Base-by-base conservation (phyloP, 2,329 filamentous ascomycete species). In the Elsinoe necatrix region DNA sequence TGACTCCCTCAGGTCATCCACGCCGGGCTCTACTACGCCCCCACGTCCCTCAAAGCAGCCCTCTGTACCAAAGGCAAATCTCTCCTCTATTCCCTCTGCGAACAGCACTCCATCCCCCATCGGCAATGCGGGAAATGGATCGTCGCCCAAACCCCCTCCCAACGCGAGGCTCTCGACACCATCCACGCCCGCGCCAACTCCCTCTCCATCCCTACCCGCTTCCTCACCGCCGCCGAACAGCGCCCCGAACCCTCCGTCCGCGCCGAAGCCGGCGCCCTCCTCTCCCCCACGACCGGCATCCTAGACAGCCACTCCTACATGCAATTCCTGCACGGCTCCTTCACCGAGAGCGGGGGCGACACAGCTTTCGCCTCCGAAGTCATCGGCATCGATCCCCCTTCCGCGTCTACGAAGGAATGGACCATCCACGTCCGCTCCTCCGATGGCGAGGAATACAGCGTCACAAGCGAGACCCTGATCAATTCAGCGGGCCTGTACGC, bases 111-210 rank as follows among this genome's bases (percentile, higher is more conserved):
- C 57, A 86, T 98, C 52, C 82, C 82, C 0, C 80, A 93, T 72
- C 78, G 78, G 55, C 85, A 85, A 67, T 87, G 83, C 21, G 90
- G 90, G 59, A 97, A 96, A 75, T 96, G 92, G 91, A 87, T 97
- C 65, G 87, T 97, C 1, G 92, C 92, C 0, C 93, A 97, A 74
- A 86, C 83, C 54, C 77, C 77, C 1, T 73, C 73, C 47, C 88
- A 97, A 74, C 79, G 81, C 67, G 77, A 74, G n/a, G 82, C 81
- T 1, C 43, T 80, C 80, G 71, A 83, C 62, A 75, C 75, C 42
- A 69, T 82, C 0, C 78, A 84, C 65, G 69, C 73, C 1, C 80
- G 81, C 59, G 76, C 80, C 1, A 71, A 73, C 42, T 66, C 67
- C 5, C 75, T 84, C 42, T 77, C 73, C 16, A 85, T 95, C 0